Evolutionary conservation across 257 asterid genomes (phyloP).

Genomic region (Jasminum sambac): DNA sequence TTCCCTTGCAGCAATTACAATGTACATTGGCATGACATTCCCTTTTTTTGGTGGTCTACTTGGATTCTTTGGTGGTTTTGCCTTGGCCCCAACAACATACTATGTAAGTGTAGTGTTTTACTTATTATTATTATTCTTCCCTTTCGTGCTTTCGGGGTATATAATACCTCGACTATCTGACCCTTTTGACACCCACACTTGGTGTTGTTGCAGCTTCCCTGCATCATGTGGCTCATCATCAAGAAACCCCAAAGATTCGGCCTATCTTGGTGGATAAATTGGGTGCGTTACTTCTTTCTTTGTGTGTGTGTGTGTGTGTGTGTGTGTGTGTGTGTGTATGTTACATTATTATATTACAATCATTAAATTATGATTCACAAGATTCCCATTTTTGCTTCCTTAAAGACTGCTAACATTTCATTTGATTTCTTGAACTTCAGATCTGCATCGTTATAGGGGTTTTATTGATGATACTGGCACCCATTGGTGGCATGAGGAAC

Average conservation of each 20-base stretch:
- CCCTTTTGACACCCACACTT: background rate
- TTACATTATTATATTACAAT: no score
- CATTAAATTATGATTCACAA: background rate
- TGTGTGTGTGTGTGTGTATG: no score
- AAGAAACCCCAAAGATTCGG: constrained; percentile 38
- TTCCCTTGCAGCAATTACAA: constrained; percentile 46
- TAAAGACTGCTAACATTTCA: background rate
- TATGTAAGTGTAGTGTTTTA: constrained; percentile 47
- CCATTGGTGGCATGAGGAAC: constrained; percentile 69
- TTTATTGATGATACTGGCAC: constrained; percentile 47
- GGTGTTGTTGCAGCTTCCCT: constrained; percentile 43
- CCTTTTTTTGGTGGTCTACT: constrained; percentile 87
- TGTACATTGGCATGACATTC: constrained; percentile 62
- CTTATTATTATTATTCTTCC: background rate
- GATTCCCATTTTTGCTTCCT: background rate
- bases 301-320: no score
- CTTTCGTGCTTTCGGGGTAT: background rate
- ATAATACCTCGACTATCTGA: background rate
- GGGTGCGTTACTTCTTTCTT: constrained; percentile 52
- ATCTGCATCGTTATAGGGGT: constrained; percentile 48
- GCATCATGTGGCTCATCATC: constrained; percentile 58
- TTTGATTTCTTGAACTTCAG: constrained; percentile 32
- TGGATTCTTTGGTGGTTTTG: constrained; percentile 91
- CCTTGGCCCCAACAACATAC: constrained; percentile 76
- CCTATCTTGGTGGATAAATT: constrained; percentile 49